These are phyloP conservation scores for Daldinia loculata DNA, from an alignment of 495 filamentous ascomycete genomes.

Conservation along the genomic window DNA sequence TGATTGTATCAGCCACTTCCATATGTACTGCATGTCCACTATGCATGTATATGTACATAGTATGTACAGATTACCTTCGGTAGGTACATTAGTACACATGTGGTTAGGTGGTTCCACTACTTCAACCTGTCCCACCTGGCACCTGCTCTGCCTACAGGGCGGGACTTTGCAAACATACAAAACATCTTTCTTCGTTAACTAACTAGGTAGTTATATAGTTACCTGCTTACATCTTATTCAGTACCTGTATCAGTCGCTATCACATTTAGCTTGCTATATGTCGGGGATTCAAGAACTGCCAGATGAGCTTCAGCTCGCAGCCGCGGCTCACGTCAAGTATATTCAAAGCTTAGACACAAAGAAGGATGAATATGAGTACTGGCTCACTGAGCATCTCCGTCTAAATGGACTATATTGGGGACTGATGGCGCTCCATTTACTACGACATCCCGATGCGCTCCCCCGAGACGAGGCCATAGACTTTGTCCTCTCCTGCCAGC, in stretches of 20 bases:
- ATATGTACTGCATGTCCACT: too few species aligned
- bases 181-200: background rate
- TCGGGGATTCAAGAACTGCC: constrained; percentile 53
- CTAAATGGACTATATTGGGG: constrained; percentile 98
- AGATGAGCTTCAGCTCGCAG: constrained; percentile 69
- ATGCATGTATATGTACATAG: too few species aligned
- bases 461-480: constrained; percentile 83
- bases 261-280: constrained; percentile 18
- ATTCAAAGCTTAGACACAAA: constrained; percentile 92
- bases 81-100: background rate
- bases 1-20: too few species aligned
- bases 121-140: background rate
- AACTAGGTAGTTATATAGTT: too few species aligned
- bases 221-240: background rate
- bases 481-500: constrained; percentile 91
- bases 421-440: constrained; percentile 83
- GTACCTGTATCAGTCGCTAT: background rate
- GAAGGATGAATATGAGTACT: constrained; percentile 94
- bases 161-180: background rate
- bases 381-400: constrained; percentile 94
- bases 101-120: background rate
- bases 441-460: constrained; percentile 80
- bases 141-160: background rate
- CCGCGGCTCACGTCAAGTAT: constrained; percentile 87
- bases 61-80: too few species aligned